These are phyloP conservation scores for Ligustrum vulgare DNA, from an alignment of 257 asterid genomes.

Conservation along the genomic window DNA sequence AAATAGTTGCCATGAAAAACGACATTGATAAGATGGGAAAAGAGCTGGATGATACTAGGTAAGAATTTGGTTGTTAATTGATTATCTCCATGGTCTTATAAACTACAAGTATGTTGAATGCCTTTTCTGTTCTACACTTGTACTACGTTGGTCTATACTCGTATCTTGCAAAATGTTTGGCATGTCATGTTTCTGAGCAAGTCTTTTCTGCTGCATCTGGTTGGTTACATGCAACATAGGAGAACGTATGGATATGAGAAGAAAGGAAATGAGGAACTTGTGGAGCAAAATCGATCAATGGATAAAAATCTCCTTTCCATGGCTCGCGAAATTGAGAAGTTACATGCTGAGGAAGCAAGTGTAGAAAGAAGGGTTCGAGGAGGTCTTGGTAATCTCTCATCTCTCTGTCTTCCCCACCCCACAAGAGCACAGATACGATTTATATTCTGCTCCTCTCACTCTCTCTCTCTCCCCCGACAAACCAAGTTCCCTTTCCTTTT, in stretches of 20 bases:
- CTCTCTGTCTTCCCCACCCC: background rate
- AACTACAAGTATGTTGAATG: no score
- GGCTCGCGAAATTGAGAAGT: slow-evolving; percentile 91
- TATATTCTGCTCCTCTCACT: background rate
- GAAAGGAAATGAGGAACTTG: slow-evolving; percentile 67
- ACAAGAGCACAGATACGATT: background rate
- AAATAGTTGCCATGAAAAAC: slow-evolving; percentile 54
- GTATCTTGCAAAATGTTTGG: background rate
- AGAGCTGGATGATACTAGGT: slow-evolving; percentile 79
- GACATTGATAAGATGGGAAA: slow-evolving; percentile 72
- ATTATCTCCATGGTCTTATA: no score
- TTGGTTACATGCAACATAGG: slow-evolving; percentile 35
- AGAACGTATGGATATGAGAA: slow-evolving; percentile 73
- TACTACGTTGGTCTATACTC: no score
- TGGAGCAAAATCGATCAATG: slow-evolving; percentile 70
- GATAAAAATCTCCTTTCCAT: slow-evolving; percentile 72
- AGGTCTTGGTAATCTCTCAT: slow-evolving; percentile 36
- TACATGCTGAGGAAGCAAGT: slow-evolving; percentile 66
- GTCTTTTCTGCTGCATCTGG: slow-evolving; percentile 17
- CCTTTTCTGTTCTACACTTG: no score
- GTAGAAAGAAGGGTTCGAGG: slow-evolving; percentile 52
- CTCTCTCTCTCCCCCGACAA: background rate
- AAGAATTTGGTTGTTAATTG: slow-evolving; percentile 8
- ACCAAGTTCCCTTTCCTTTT: background rate
- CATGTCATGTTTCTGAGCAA: slow-evolving; percentile 8